Evolutionary conservation across 331 rosid genomes (phyloP).

Genomic region (Malus hybrid): DNA sequence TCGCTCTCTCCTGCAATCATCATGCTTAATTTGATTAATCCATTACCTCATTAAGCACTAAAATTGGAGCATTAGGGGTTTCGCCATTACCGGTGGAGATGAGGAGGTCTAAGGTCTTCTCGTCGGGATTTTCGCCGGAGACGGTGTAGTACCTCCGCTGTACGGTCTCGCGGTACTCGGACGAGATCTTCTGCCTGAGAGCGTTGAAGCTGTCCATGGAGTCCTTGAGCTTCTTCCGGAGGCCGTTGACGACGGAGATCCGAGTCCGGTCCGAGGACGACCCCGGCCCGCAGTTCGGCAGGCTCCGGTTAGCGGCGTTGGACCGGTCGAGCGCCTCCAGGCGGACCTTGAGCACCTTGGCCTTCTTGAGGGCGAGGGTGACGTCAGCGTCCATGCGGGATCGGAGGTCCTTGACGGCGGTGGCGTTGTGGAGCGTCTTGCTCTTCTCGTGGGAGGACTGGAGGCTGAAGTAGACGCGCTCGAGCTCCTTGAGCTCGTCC

Average conservation of each 20-base stretch:
- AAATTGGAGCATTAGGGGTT: background rate
- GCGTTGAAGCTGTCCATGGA: slow-evolving; percentile 73
- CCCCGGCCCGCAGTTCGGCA: slow-evolving; percentile 85
- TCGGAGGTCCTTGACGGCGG: slow-evolving; percentile 67
- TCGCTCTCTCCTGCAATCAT: slow-evolving; percentile 73
- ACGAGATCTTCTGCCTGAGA: slow-evolving; percentile 54
- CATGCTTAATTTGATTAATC: background rate
- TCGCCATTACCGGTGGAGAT: slow-evolving; percentile 68
- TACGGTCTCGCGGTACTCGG: slow-evolving; percentile 85
- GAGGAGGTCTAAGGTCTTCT: slow-evolving; percentile 68
- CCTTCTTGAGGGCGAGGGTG: slow-evolving; percentile 66
- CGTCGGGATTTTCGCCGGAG: slow-evolving; percentile 95
- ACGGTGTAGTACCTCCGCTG: slow-evolving; percentile 90
- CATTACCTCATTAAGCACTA: too few species aligned
- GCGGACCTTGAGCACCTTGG: slow-evolving; percentile 70
- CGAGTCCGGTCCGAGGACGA: slow-evolving; percentile 89
- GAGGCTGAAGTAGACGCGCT: slow-evolving; percentile 37
- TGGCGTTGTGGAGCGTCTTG: slow-evolving; percentile 80
- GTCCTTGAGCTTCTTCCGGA: slow-evolving; percentile 82
- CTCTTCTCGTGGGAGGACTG: slow-evolving; percentile 56
- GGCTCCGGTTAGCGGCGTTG: slow-evolving; percentile 77
- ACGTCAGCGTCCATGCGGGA: slow-evolving; percentile 88
- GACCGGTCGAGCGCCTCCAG: slow-evolving; percentile 82
- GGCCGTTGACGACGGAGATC: slow-evolving; percentile 72
- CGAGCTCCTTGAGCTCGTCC: slow-evolving; percentile 76